A percentile compares a stretch with the other conserved stretches of the same genome.
phyloP scores from a whole-genome alignment of 495 filamentous ascomycete species.

The Lepraria neglecta region DNA sequence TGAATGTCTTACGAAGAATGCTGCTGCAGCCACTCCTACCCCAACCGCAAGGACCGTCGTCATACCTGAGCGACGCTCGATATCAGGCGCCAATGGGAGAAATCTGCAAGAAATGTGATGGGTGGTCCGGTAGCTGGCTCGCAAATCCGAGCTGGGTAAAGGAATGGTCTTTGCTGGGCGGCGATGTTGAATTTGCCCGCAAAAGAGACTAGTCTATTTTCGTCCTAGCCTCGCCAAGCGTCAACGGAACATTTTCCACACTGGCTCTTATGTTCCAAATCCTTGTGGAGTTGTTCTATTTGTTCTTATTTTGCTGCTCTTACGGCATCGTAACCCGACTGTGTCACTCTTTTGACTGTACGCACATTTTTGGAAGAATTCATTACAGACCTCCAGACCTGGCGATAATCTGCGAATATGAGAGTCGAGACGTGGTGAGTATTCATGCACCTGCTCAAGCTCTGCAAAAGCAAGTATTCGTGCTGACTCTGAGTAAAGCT shows the following conservation, averaged over 20 bases:
- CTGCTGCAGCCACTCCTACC: constrained; percentile 68
- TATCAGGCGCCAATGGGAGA: neutral
- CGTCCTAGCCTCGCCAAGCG: neutral
- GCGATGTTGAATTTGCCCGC: constrained; percentile 16
- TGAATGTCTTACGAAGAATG: constrained; percentile 59
- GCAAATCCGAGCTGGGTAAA: neutral
- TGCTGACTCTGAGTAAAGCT: constrained; percentile 36
- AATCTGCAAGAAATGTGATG: neutral
- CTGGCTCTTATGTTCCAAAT: too few species aligned
- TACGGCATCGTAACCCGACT: too few species aligned
- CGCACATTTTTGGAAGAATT: neutral
- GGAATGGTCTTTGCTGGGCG: constrained; percentile 4
- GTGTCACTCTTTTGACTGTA: too few species aligned
- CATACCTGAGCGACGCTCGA: constrained; percentile 44
- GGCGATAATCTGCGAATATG: constrained; percentile 15
- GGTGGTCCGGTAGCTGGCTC: neutral
- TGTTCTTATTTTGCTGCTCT: too few species aligned
- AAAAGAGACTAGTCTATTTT: neutral
- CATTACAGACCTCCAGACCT: neutral
- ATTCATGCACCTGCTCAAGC: neutral
- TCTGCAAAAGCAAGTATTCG: too few species aligned
- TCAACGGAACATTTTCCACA: constrained; percentile 1
- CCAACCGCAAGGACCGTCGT: constrained; percentile 69
- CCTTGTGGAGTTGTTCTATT: too few species aligned
- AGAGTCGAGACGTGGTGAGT: constrained; percentile 61